Percentiles rank a stretch among this genome's conserved stretches.
phyloP scores from a whole-genome alignment of 805 yeast genomes.

The Metschnikowia santaceciliae region DNA sequence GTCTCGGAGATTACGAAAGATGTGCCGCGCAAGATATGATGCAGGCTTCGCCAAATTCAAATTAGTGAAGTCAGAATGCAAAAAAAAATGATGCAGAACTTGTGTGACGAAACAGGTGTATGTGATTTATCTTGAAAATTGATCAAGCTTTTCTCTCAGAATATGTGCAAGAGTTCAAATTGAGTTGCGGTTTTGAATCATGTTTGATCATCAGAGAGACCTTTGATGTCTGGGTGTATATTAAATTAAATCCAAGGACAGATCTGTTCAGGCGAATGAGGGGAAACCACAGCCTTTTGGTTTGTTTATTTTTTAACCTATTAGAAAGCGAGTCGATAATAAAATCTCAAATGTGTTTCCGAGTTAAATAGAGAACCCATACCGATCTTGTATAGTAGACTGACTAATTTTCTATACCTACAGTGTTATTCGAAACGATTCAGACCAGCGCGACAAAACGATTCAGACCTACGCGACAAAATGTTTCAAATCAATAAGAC shows the following conservation, averaged over 20 bases:
- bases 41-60: background rate
- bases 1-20: background rate
- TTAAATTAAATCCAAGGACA: too few relatives aligned
- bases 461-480: too few relatives aligned
- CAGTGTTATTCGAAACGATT: too few relatives aligned
- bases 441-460: too few relatives aligned
- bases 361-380: background rate
- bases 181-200: too few relatives aligned
- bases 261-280: too few relatives aligned
- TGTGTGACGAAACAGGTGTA: background rate
- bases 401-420: background rate
- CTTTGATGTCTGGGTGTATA: background rate
- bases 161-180: too few relatives aligned
- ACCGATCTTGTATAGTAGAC: background rate
- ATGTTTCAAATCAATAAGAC: too few relatives aligned
- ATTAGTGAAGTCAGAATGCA: background rate
- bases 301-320: too few relatives aligned
- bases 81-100: background rate
- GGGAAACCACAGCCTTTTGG: too few relatives aligned
- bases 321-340: too few relatives aligned
- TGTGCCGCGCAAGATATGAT: background rate
- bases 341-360: background rate
- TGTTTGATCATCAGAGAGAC: background rate
- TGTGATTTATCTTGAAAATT: background rate
- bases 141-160: background rate